Evolutionary conservation across 2,329 filamentous ascomycete species (phyloP).

Genomic region (Nigrospora sphaerica): DNA sequence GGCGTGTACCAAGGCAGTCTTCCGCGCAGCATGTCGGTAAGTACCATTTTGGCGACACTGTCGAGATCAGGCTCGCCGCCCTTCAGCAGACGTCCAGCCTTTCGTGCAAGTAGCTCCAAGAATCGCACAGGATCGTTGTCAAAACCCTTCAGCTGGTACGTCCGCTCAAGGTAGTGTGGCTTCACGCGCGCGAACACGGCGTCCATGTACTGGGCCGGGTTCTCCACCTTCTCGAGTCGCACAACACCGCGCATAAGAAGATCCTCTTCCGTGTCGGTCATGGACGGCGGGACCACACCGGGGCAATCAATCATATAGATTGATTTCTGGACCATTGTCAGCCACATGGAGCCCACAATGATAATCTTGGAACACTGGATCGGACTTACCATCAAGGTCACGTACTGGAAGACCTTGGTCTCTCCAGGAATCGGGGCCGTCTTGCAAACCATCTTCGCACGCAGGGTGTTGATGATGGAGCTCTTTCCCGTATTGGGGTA

Average conservation of each 20-base stretch:
- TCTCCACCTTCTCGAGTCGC: conserved; percentile 90
- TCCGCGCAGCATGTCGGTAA: conserved; percentile 92
- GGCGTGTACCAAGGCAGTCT: conserved; percentile 96
- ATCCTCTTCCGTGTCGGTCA: conserved; percentile 44
- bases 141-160: conserved; percentile 82
- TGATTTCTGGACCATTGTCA: conserved; percentile 43
- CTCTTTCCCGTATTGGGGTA: conserved; percentile 96
- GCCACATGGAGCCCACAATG: background rate
- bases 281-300: conserved; percentile 77
- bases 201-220: conserved; percentile 92
- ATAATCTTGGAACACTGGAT: background rate
- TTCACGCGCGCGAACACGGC: conserved; percentile 77
- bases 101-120: conserved; percentile 78
- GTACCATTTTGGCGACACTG: conserved; percentile 90
- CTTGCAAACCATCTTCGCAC: conserved; percentile 64
- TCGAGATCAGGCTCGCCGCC: conserved; percentile 94
- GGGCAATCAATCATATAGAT: conserved; percentile 84
- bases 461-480: conserved; percentile 91
- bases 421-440: conserved; percentile 67
- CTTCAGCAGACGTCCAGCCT: conserved; percentile 77
- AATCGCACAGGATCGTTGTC: conserved; percentile 72
- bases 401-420: conserved; percentile 98
- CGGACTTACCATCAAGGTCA: conserved; percentile 64
- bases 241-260: conserved; percentile 87
- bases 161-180: conserved; percentile 81